A percentile compares a stretch with the other conserved stretches of the same genome.
Evolutionary conservation across 208 protist genomes (phyloP).

Genomic region (Leishmania lainsoni): DNA sequence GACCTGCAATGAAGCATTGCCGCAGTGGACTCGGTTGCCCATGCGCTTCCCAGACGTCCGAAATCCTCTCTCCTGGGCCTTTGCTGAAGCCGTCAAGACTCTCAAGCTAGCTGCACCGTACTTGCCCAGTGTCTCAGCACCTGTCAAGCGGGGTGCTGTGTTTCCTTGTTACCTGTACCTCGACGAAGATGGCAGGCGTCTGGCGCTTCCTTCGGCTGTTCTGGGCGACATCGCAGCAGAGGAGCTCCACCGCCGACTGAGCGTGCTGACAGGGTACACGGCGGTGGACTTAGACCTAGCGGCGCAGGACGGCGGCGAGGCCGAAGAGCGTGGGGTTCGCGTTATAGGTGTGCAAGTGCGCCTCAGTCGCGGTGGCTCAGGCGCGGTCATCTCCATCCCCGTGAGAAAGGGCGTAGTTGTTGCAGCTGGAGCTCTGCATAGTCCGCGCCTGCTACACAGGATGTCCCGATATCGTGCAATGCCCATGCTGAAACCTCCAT

Average conservation of each 20-base stretch:
- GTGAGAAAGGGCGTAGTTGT: conserved; percentile 54
- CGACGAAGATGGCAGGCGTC: conserved; percentile 54
- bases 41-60: conserved; percentile 33
- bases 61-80: conserved; percentile 73
- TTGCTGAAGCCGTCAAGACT: conserved; percentile 47
- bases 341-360: conserved; percentile 12
- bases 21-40: conserved; percentile 33
- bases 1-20: background rate
- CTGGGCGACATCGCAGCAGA: conserved; percentile 23
- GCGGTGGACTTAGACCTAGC: conserved; percentile 29
- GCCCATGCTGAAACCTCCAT: background rate
- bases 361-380: conserved; percentile 3
- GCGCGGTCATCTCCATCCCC: conserved; percentile 7
- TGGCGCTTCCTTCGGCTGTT: conserved; percentile 46
- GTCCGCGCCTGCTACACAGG: conserved; percentile 47
- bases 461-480: background rate
- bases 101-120: conserved; percentile 21
- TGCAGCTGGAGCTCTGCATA: conserved; percentile 52
- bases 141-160: conserved; percentile 31
- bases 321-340: background rate
- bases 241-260: conserved; percentile 21
- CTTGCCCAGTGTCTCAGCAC: conserved; percentile 15
- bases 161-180: conserved; percentile 50
- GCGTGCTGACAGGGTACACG: conserved; percentile 26
- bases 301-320: background rate